phyloP scores from a whole-genome alignment of 768 basidiomycete species.

The Amanita phalloides region DNA sequence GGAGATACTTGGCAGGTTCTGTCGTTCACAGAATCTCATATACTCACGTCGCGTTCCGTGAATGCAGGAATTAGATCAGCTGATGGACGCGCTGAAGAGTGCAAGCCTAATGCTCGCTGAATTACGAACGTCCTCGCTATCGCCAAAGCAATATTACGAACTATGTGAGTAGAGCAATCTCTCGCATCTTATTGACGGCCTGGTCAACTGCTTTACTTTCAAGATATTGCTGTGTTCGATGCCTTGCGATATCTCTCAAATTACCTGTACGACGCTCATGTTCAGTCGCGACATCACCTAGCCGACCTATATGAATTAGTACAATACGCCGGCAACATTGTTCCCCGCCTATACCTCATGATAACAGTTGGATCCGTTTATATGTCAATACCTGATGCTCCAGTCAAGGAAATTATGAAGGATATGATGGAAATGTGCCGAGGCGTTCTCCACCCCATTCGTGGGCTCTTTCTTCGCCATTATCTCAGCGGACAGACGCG shows the following conservation, averaged over 20 bases:
- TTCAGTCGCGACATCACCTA: slow-evolving; percentile 83
- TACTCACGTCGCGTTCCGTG: slow-evolving; percentile 1
- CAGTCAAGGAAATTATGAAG: slow-evolving; percentile 99
- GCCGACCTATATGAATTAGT: slow-evolving; percentile 99
- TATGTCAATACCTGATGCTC: slow-evolving; percentile 96
- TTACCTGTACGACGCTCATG: slow-evolving; percentile 95
- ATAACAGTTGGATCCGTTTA: slow-evolving; percentile 99
- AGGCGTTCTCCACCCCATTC: slow-evolving; percentile 93
- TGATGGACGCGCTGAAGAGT: slow-evolving; percentile 98
- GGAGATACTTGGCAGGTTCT: slow-evolving; percentile 71
- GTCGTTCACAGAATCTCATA: slow-evolving; percentile 6
- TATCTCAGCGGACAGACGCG: slow-evolving; percentile 96
- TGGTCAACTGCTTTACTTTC: not conserved
- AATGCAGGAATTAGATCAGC: slow-evolving; percentile 79
- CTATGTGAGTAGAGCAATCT: slow-evolving; percentile 51
- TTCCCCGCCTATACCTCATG: slow-evolving; percentile 94
- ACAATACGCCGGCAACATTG: slow-evolving; percentile 97
- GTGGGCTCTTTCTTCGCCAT: slow-evolving; percentile 91
- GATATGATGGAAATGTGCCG: slow-evolving; percentile 99
- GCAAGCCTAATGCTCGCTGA: slow-evolving; percentile 97
- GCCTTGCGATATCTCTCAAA: slow-evolving; percentile 90
- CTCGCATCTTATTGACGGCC: not conserved
- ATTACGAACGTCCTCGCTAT: slow-evolving; percentile 84
- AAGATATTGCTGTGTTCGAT: slow-evolving; percentile 99
- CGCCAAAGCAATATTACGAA: slow-evolving; percentile 98